These are phyloP conservation scores for Hordeum vulgare DNA, from an alignment of 176 grass and related monocot genomes.

Conservation along the genomic window DNA sequence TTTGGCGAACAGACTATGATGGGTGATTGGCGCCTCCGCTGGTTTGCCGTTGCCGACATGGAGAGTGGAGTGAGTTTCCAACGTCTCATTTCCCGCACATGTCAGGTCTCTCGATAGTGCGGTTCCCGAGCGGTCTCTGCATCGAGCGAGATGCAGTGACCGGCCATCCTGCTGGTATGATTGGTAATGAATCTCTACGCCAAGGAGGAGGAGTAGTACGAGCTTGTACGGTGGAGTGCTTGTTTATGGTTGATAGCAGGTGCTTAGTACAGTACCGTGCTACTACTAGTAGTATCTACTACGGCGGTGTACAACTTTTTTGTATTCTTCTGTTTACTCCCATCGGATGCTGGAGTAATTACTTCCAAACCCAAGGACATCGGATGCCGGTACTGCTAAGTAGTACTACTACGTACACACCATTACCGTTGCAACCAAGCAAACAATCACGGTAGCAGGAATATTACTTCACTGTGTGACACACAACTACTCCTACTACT, in stretches of 20 bases:
- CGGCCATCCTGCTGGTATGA: conserved; percentile 6
- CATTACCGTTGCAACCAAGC: too few species aligned
- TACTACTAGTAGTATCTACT: too few species aligned
- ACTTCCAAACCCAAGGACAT: too few species aligned
- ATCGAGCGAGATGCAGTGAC: conserved; percentile 16
- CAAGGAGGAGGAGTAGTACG: not conserved
- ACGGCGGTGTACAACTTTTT: not conserved
- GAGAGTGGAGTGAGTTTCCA: not conserved
- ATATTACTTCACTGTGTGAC: too few species aligned
- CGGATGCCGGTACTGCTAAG: not conserved
- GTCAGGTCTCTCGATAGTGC: not conserved
- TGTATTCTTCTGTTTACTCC: not conserved
- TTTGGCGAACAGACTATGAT: not conserved
- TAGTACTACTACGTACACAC: too few species aligned
- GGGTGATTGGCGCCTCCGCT: not conserved
- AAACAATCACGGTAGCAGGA: too few species aligned
- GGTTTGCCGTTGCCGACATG: conserved; percentile 23
- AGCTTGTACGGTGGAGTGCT: not conserved
- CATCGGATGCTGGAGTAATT: not conserved
- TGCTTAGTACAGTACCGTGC: not conserved
- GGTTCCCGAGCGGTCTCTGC: conserved; percentile 1
- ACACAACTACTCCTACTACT: too few species aligned
- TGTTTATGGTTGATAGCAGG: not conserved
- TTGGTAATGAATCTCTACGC: conserved; percentile 1
- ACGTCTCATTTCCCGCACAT: conserved; percentile 14